phyloP scores from a whole-genome alignment of 192 early-diverging fungal genomes.

The Backusella mclennaniae region DNA sequence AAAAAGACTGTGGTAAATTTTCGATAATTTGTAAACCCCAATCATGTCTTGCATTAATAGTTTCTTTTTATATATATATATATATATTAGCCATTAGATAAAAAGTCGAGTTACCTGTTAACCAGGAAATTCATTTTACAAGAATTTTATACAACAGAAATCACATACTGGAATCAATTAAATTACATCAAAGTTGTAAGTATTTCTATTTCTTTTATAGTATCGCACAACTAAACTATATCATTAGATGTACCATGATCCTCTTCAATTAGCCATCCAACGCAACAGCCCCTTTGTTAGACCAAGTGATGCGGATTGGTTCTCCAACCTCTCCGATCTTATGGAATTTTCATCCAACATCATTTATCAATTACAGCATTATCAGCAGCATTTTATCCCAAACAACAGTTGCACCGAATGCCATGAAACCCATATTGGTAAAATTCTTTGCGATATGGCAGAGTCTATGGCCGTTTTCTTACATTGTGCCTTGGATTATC shows the following conservation, averaged over 20 bases:
- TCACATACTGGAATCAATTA: constrained; percentile 43
- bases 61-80: too few relatives aligned
- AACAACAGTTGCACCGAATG: not conserved
- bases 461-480: constrained; percentile 10
- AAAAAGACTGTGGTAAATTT: not conserved
- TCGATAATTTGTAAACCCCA: not conserved
- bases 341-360: constrained; percentile 17
- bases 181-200: constrained; percentile 35
- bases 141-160: constrained; percentile 36
- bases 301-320: constrained; percentile 6
- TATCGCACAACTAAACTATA: not conserved
- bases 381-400: not conserved
- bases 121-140: constrained; percentile 28
- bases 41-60: not conserved
- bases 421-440: constrained; percentile 7
- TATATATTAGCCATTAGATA: not conserved
- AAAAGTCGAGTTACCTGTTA: not conserved
- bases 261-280: constrained; percentile 25
- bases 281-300: constrained; percentile 9
- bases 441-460: constrained; percentile 12
- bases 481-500: constrained; percentile 22
- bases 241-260: constrained; percentile 37
- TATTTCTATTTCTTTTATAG: not conserved
- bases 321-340: constrained; percentile 13
- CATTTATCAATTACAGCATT: constrained; percentile 1